Base-by-base conservation (phyloP, 2,329 filamentous ascomycete genomes). In the Exophiala bonariae region DNA sequence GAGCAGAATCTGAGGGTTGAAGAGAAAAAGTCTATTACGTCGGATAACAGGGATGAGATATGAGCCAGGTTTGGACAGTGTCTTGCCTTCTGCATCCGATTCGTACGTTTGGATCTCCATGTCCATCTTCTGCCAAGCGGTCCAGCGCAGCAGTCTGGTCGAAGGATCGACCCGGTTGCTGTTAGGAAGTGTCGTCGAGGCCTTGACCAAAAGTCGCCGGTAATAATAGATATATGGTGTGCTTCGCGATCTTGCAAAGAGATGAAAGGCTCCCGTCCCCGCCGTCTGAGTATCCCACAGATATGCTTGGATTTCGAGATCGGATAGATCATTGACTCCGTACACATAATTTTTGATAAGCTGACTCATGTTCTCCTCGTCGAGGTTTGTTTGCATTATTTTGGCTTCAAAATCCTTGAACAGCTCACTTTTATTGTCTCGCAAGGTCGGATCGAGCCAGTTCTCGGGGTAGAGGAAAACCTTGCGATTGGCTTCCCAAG, bases 401-500 rank as follows among this genome's bases (percentile, higher is more conserved):
- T 47, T 44, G 1, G 43, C 17, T 42, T 65, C 63, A 1, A 66
- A 41, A 7, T 49, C 47, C 11, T 38, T 20, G 41, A 59, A 66
- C 8, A 59, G 9, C 4, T 43, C 18, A 3, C 46, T 59, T 43
- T 68, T 68, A 50, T 68, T 57, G 46, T 68, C 65, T 9, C 66
- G 57, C 3, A 68, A 51, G 0, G 45, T 39, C 0, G 64, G 59
- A 0, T 61, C 59, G 11, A 67, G 34, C 55, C 55, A 69, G 41
- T 66, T 67, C 54, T 69, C 66, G 0, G 64, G 66, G 23, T 61
- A 65, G 2, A 67, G 38, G 33, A 63, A 66, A 1, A 66, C 49
- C 44, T 66, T 60, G 0, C 60, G 50, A 41, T 63, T 62, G 1
- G 63, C 66, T 39, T 61, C 50, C 62, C 64, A 67, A 1, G 63